These are phyloP conservation scores for Globisporangium irregulare DNA, from an alignment of 352 stramenopile genomes.

Conservation along the genomic window DNA sequence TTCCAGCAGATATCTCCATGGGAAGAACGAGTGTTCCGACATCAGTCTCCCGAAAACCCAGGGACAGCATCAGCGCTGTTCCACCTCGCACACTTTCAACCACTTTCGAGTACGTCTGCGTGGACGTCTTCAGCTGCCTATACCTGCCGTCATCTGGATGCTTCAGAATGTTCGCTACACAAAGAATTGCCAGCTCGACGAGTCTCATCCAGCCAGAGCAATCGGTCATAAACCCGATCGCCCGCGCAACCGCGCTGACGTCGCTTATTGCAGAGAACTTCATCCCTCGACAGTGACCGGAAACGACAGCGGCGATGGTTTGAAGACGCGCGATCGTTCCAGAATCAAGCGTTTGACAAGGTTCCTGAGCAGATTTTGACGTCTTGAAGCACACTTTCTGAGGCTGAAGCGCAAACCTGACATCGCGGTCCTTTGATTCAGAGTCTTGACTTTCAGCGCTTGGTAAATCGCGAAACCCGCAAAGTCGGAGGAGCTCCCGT, in stretches of 20 bases:
- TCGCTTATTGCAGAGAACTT: slow-evolving; percentile 44
- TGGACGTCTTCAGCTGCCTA: slow-evolving; percentile 47
- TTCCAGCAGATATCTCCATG: slow-evolving; percentile 17
- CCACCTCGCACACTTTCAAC: slow-evolving; percentile 35
- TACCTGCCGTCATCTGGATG: slow-evolving; percentile 45
- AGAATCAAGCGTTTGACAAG: slow-evolving; percentile 21
- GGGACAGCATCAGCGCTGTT: slow-evolving; percentile 33
- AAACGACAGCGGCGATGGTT: slow-evolving; percentile 36
- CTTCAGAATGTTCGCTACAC: slow-evolving; percentile 49
- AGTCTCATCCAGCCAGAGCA: slow-evolving; percentile 31
- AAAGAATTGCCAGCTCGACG: slow-evolving; percentile 42
- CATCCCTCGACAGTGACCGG: slow-evolving; percentile 45
- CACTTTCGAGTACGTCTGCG: slow-evolving; percentile 41
- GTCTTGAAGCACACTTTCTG: slow-evolving; percentile 47
- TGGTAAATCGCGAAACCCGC: slow-evolving; percentile 29
- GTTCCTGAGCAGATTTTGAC: slow-evolving; percentile 14
- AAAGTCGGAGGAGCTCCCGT: slow-evolving; percentile 33
- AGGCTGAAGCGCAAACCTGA: slow-evolving; percentile 28
- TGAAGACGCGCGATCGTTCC: slow-evolving; percentile 31
- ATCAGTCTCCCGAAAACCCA: slow-evolving; percentile 61
- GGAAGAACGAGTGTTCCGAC: slow-evolving; percentile 33
- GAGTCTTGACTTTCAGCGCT: neutral
- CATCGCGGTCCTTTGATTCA: neutral
- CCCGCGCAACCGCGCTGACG: slow-evolving; percentile 45
- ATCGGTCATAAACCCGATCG: slow-evolving; percentile 20